Conservation (phyloP, 2,329 filamentous ascomycete species). For the Talaromyces sp. region DNA sequence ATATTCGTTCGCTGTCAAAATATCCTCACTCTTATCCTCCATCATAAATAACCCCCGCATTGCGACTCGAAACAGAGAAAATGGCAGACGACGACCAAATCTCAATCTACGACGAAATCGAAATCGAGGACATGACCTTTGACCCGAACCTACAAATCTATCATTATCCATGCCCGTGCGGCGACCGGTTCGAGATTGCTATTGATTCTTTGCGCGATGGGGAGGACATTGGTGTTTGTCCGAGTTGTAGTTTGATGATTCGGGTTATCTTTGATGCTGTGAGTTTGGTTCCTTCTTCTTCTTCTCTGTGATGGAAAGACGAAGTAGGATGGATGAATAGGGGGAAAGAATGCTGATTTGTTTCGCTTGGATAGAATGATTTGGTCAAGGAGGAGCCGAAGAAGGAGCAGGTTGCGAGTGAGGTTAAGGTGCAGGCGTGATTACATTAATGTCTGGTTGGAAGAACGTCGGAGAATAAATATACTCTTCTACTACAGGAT, state of each 20-base stretch:
- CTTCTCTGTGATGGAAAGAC: conserved; percentile 4
- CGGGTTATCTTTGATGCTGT: conserved; percentile 86
- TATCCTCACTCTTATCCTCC: neutral
- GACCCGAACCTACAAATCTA: conserved; percentile 79
- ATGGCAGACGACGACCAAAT: conserved; percentile 59
- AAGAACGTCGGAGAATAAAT: neutral
- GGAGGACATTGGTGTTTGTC: conserved; percentile 92
- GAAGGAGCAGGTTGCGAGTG: conserved; percentile 21
- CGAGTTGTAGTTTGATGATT: conserved; percentile 96
- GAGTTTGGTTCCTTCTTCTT: conserved; percentile 34
- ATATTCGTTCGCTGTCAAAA: neutral
- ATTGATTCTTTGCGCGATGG: conserved; percentile 80
- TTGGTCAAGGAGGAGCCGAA: conserved; percentile 10
- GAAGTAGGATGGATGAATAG: no score
- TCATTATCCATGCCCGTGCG: conserved; percentile 94
- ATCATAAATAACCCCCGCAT: neutral
- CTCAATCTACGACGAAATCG: conserved; percentile 92
- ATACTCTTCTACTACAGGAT: neutral
- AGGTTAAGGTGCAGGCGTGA: conserved; percentile 40
- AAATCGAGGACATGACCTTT: conserved; percentile 97
- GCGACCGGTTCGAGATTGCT: conserved; percentile 89
- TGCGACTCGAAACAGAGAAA: neutral
- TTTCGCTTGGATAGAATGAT: conserved; percentile 7
- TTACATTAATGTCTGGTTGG: neutral
- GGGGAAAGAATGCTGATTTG: conserved; percentile 1